These are phyloP conservation scores for Penicillium verrucosum DNA, from an alignment of 2,329 filamentous ascomycete genomes.

Conservation along the genomic window DNA sequence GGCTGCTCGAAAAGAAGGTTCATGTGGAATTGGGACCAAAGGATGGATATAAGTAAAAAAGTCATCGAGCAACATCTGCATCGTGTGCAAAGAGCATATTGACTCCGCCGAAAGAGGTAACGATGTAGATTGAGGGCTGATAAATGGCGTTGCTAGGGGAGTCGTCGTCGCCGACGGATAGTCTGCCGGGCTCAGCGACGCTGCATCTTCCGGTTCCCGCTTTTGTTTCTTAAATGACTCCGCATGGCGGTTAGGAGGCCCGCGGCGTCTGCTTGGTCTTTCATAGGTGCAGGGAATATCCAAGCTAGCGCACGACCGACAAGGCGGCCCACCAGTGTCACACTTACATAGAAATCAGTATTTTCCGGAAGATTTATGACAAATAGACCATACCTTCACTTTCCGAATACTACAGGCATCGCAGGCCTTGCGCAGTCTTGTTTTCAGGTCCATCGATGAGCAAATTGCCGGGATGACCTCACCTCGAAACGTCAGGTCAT, in stretches of 20 bases:
- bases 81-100: slow-evolving; percentile 43
- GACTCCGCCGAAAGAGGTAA: slow-evolving; percentile 49
- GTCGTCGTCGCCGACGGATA: slow-evolving; percentile 37
- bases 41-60: slow-evolving; percentile 50
- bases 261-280: slow-evolving; percentile 60
- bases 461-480: slow-evolving; percentile 21
- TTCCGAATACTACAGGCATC: slow-evolving; percentile 54
- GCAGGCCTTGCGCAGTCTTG: slow-evolving; percentile 50
- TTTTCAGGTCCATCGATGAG: slow-evolving; percentile 38
- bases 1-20: slow-evolving; percentile 45
- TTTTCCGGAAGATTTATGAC: background rate
- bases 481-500: slow-evolving; percentile 17
- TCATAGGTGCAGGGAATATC: slow-evolving; percentile 67
- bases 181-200: slow-evolving; percentile 41
- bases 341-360: slow-evolving; percentile 47
- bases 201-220: slow-evolving; percentile 40
- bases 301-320: slow-evolving; percentile 61
- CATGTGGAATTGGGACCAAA: slow-evolving; percentile 46
- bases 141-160: slow-evolving; percentile 27
- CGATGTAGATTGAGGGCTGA: slow-evolving; percentile 35
- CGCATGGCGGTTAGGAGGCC: slow-evolving; percentile 64
- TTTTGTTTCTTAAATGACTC: slow-evolving; percentile 64
- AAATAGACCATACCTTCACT: slow-evolving; percentile 46
- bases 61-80: slow-evolving; percentile 45
- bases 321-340: slow-evolving; percentile 64